phyloP scores from a whole-genome alignment of 345 rosid genomes.

The Aethionema arabicum region DNA sequence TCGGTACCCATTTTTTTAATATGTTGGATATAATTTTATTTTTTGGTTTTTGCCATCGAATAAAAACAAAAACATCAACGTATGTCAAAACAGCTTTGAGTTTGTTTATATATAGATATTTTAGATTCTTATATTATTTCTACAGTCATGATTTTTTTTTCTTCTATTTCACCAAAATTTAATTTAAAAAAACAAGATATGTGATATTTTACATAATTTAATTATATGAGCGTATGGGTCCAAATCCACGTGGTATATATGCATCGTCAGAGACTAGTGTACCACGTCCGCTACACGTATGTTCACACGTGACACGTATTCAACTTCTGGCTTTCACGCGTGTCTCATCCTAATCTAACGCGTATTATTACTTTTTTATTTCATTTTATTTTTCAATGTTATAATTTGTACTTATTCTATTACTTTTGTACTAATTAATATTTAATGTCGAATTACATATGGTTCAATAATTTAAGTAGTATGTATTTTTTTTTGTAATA shows the following conservation, averaged over 20 bases:
- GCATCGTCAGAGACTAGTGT: constrained; percentile 21
- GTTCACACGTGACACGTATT: constrained; percentile 17
- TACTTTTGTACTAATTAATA: neutral
- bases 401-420: neutral
- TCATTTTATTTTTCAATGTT: neutral
- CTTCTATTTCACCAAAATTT: too few relatives aligned
- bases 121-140: too few relatives aligned
- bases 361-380: constrained; percentile 4
- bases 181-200: too few relatives aligned
- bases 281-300: constrained; percentile 9
- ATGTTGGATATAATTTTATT: too few relatives aligned
- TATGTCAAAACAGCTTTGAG: too few relatives aligned
- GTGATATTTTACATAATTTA: neutral
- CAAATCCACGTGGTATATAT: constrained; percentile 11
- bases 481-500: constrained; percentile 6
- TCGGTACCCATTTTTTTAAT: too few relatives aligned
- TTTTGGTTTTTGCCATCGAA: too few relatives aligned
- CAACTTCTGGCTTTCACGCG: constrained; percentile 14
- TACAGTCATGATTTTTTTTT: too few relatives aligned
- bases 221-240: constrained; percentile 4
- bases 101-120: too few relatives aligned
- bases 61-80: too few relatives aligned
- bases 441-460: neutral
- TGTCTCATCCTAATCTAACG: constrained; percentile 5
- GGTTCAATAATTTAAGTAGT: neutral